These are phyloP conservation scores for Pythium sp. DNA, from an alignment of 352 stramenopile species.

Conservation along the genomic window DNA sequence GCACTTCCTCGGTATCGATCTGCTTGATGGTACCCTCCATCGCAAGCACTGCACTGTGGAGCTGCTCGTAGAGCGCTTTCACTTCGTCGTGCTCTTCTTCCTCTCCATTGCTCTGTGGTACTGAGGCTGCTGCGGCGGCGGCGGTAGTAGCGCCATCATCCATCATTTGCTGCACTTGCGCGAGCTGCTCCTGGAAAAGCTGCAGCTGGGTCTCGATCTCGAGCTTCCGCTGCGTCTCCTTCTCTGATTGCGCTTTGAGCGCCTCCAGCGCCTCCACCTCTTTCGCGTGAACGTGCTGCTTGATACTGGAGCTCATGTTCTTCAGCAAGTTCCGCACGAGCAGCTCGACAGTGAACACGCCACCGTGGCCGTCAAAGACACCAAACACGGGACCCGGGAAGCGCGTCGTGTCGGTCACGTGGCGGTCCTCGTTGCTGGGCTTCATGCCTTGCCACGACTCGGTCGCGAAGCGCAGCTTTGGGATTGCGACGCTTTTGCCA, in stretches of 20 bases:
- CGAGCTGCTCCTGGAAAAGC: constrained; percentile 29
- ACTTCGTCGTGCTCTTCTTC: constrained; percentile 16
- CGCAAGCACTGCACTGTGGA: constrained; percentile 22
- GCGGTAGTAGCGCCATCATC: background rate
- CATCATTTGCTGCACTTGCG: constrained; percentile 24
- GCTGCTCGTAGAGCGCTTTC: constrained; percentile 23
- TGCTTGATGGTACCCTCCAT: constrained; percentile 28
- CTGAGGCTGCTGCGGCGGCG: background rate
- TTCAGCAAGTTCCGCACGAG: constrained; percentile 44
- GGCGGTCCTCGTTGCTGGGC: constrained; percentile 57
- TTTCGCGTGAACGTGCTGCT: constrained; percentile 28
- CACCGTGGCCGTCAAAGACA: constrained; percentile 62
- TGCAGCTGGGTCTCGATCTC: constrained; percentile 31
- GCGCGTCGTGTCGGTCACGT: constrained; percentile 22
- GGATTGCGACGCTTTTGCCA: constrained; percentile 15
- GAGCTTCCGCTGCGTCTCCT: constrained; percentile 26
- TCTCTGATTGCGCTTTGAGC: constrained; percentile 16
- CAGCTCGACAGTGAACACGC: constrained; percentile 48
- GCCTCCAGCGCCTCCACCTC: constrained; percentile 19
- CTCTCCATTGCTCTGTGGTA: background rate
- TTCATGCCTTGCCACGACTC: constrained; percentile 58
- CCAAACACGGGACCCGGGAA: constrained; percentile 56
- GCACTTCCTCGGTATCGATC: constrained; percentile 35
- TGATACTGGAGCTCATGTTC: constrained; percentile 24
- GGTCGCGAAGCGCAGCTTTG: constrained; percentile 41